A percentile compares a stretch with the other conserved stretches of the same genome.
phyloP scores from a whole-genome alignment of 805 yeast genomes.

The Saccharomycopsis sp. region DNA sequence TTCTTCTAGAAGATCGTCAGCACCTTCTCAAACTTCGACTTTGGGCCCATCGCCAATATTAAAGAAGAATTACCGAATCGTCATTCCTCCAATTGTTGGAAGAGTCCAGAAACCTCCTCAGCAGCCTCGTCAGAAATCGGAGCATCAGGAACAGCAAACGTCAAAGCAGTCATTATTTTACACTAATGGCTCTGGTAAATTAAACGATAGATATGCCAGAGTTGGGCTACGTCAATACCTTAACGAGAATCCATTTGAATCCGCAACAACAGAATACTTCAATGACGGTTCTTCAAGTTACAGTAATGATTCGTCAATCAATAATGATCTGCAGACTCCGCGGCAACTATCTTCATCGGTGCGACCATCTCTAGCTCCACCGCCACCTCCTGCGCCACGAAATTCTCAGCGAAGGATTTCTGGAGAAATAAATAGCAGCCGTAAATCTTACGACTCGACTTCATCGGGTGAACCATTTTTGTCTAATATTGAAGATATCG shows the following conservation, averaged over 20 bases:
- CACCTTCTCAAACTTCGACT: neutral
- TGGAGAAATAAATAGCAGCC: neutral
- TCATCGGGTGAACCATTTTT: conserved; percentile 15
- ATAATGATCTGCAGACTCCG: no score
- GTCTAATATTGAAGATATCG: neutral
- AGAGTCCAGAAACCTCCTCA: no score
- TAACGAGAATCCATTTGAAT: conserved; percentile 12
- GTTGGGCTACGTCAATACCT: conserved; percentile 17
- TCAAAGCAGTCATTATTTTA: neutral
- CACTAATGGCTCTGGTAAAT: neutral
- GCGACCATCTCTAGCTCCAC: no score
- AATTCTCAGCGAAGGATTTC: neutral
- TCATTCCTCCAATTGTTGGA: no score
- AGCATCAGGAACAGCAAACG: no score
- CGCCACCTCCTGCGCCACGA: conserved; percentile 15
- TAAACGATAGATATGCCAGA: conserved; percentile 9
- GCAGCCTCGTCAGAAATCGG: no score
- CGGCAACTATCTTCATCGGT: no score
- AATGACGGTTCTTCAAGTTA: neutral
- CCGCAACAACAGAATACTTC: neutral
- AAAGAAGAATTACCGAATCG: neutral
- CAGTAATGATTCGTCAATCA: neutral
- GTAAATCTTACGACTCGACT: conserved; percentile 13
- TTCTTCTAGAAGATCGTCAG: conserved; percentile 4
- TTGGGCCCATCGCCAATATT: neutral